Percentiles rank a stretch among this genome's conserved stretches.
Evolutionary conservation across 2,329 filamentous ascomycete species (phyloP).

Genomic region (Pseudocercospora fuligena): DNA sequence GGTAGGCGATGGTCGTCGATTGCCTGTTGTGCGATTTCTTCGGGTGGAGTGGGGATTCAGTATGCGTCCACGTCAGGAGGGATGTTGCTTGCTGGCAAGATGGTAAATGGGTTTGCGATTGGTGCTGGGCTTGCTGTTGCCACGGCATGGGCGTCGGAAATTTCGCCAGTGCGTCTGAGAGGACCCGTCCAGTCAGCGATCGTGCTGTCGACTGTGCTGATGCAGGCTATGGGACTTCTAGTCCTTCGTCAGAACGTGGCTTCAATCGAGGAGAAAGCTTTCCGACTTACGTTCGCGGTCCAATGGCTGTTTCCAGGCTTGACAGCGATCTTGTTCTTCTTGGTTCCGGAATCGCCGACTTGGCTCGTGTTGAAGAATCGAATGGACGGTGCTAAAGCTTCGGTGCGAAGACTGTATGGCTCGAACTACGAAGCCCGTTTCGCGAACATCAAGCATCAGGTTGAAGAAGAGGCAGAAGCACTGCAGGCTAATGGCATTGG

Average conservation of each 20-base stretch:
- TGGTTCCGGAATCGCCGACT: neutral
- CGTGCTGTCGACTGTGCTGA: neutral
- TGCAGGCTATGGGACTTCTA: conserved; percentile 7
- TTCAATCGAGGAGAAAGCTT: neutral
- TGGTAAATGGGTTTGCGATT: conserved; percentile 7
- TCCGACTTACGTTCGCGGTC: neutral
- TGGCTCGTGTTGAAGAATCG: conserved; percentile 3
- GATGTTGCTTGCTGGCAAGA: conserved; percentile 2
- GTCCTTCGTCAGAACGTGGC: conserved; percentile 4
- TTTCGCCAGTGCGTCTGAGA: conserved; percentile 1
- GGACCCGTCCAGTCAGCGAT: neutral
- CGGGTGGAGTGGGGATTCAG: conserved; percentile 2
- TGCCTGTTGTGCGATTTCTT: neutral
- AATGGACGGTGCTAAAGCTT: neutral
- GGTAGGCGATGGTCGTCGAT: neutral
- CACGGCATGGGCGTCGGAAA: conserved; percentile 8
- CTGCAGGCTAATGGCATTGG: neutral
- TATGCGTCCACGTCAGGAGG: neutral
- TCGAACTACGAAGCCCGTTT: neutral
- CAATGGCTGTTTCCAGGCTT: neutral
- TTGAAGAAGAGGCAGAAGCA: conserved; percentile 3
- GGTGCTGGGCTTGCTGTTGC: conserved; percentile 4
- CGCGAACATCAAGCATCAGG: neutral
- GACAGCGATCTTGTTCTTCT: neutral
- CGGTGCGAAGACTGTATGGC: neutral